Percentiles rank a stretch among this genome's conserved stretches.
Evolutionary conservation across 441 rosid species (phyloP).

Genomic region (Aleurites moluccanus): DNA sequence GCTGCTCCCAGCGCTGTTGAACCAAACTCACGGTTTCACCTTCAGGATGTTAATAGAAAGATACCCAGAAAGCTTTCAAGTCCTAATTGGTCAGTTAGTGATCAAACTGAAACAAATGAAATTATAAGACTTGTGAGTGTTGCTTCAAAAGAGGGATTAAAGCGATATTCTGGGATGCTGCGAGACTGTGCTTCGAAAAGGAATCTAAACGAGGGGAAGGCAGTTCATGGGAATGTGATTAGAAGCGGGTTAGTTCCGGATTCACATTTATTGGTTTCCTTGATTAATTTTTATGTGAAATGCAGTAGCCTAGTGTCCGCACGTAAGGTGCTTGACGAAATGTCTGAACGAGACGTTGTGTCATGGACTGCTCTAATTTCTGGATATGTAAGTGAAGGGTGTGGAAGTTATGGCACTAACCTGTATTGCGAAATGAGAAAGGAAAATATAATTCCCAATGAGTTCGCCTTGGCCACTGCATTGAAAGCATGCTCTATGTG

Average conservation of each 20-base stretch:
- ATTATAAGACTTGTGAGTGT: background rate
- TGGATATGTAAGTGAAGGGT: slow-evolving; percentile 53
- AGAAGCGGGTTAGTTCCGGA: slow-evolving; percentile 28
- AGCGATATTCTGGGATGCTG: slow-evolving; percentile 34
- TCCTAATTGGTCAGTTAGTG: background rate
- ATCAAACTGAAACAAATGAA: slow-evolving; percentile 6
- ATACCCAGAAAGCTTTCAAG: slow-evolving; percentile 2
- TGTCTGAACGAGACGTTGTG: slow-evolving; percentile 66
- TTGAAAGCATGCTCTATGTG: slow-evolving; percentile 63
- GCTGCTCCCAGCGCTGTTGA: slow-evolving; percentile 1
- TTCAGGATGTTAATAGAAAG: slow-evolving; percentile 5
- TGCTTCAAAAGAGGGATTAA: slow-evolving; percentile 20
- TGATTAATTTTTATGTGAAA: slow-evolving; percentile 72
- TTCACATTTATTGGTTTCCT: slow-evolving; percentile 54
- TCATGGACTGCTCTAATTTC: slow-evolving; percentile 79
- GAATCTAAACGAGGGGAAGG: slow-evolving; percentile 33
- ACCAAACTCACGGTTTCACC: background rate
- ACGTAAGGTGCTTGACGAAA: slow-evolving; percentile 52
- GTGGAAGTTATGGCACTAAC: slow-evolving; percentile 42
- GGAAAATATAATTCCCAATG: slow-evolving; percentile 48
- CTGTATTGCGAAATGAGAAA: slow-evolving; percentile 51
- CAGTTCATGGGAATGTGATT: slow-evolving; percentile 36
- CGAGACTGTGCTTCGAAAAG: slow-evolving; percentile 37
- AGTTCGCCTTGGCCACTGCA: slow-evolving; percentile 61
- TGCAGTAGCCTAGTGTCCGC: slow-evolving; percentile 42